Evolutionary conservation across 768 basidiomycete genomes (phyloP), one percentile per base, ranked within the genome.

Genomic region (Dioszegia hungarica): DNA sequence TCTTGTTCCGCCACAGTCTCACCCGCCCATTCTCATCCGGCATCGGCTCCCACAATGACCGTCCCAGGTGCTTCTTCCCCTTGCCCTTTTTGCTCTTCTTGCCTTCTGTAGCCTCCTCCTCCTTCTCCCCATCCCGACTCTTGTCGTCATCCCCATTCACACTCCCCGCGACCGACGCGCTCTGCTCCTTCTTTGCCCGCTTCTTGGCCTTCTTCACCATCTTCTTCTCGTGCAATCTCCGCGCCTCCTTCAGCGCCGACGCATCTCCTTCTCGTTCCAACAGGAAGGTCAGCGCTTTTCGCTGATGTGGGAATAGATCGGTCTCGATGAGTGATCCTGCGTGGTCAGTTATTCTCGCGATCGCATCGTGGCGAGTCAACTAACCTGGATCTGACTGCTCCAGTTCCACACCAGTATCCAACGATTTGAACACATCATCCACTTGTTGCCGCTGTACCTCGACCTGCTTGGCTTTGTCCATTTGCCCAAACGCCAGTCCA

Each of bases 231-330:
- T 37, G 63, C 47, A 59, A 72, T 56, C 46, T 70, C 40, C 64
- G 59, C 5, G 70, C 68, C 28, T 63, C 57, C 56, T 73, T 75
- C 24, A 75, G 54, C 37, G 60, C 58, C 28, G 68, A 65, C 24
- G 48, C 48, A 46, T 77, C 76, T n/a, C 72, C 88, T 86, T 72
- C 80, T 27, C 95, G 83, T 69, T 95, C 90, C 19, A 97, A 81
- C 47, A 99, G 80, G 77, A 99, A 99, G 1, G 94, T 91, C 19
- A 99, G 81, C 22, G 94, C 95, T 76, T 94, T 94, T 78, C 92
- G 94, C 78, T 99, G 95, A 80, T 99, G 95, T 19, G 94, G 90
- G 77, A 98, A 99, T 8, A 99, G 80, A 44, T 78, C 81, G 20
- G 95, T 95, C 34, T 86, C 87, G 52, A 99, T 84, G 54, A 76